Conservation (phyloP, 2,329 filamentous ascomycete genomes). For the Trichoderma pleuroti region DNA sequence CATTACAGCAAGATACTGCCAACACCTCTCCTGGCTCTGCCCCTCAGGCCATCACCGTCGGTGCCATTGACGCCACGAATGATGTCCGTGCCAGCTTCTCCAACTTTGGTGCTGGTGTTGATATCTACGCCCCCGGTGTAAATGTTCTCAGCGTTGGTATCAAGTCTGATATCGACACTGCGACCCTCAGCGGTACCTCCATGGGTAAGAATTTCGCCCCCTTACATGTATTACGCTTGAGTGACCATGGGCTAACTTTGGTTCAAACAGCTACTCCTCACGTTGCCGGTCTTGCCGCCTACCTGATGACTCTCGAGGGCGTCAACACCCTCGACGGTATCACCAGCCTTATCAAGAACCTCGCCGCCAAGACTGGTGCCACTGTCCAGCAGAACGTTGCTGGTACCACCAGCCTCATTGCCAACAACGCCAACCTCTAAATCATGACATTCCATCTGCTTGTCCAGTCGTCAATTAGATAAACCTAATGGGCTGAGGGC, state of each 20-base stretch:
- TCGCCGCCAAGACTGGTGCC: constrained; percentile 48
- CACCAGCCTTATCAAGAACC: constrained; percentile 48
- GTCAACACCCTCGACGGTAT: constrained; percentile 40
- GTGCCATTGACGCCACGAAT: constrained; percentile 51
- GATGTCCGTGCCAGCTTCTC: constrained; percentile 52
- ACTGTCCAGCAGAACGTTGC: constrained; percentile 38
- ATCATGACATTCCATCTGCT: neutral
- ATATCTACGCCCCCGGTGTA: constrained; percentile 56
- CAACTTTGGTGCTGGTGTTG: constrained; percentile 54
- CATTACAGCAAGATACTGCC: constrained; percentile 42
- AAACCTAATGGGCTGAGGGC: neutral
- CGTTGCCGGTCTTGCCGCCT: constrained; percentile 64
- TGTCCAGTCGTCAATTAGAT: neutral
- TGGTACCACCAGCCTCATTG: constrained; percentile 51
- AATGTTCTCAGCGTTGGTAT: constrained; percentile 52
- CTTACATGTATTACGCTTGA: too few relatives aligned
- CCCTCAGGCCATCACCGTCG: constrained; percentile 56
- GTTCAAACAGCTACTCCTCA: constrained; percentile 55
- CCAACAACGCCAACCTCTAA: constrained; percentile 50
- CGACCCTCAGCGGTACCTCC: constrained; percentile 51
- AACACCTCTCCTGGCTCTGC: constrained; percentile 54
- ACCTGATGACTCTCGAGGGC: constrained; percentile 58
- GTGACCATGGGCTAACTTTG: neutral
- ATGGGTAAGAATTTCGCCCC: constrained; percentile 43
- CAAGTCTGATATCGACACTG: constrained; percentile 43